Percentiles rank a stretch among this genome's conserved stretches.
Evolutionary conservation across 2,329 filamentous ascomycete species (phyloP).

Genomic region (Epichloe sibirici): DNA sequence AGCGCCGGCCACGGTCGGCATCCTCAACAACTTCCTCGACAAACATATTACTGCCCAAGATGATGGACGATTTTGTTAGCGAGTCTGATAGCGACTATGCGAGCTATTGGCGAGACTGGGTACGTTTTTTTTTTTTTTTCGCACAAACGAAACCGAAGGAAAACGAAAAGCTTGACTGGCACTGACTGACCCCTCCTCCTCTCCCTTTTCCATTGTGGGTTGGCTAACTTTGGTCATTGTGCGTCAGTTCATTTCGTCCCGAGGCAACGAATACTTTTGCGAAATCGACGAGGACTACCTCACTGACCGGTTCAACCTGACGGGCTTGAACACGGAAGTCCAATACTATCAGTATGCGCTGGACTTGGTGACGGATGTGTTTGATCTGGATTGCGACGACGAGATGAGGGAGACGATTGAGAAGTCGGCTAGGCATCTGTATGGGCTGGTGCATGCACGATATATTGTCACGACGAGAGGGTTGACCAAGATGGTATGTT

Average conservation of each 20-base stretch:
- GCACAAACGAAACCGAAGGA: not conserved
- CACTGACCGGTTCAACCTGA: slow-evolving; percentile 95
- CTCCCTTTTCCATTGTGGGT: not conserved
- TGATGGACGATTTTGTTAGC: slow-evolving; percentile 95
- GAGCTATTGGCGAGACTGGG: slow-evolving; percentile 99
- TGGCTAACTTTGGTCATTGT: not conserved
- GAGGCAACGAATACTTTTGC: slow-evolving; percentile 98
- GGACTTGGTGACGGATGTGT: slow-evolving; percentile 94
- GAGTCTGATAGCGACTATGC: slow-evolving; percentile 99
- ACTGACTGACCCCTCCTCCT: not conserved
- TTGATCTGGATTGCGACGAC: slow-evolving; percentile 96
- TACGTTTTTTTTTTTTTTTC: slow-evolving; percentile 31
- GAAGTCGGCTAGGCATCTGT: slow-evolving; percentile 89
- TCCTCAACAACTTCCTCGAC: not conserved
- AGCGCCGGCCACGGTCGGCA: slow-evolving; percentile 2
- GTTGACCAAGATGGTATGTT: slow-evolving; percentile 81
- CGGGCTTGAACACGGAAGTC: slow-evolving; percentile 91
- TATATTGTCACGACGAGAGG: slow-evolving; percentile 96
- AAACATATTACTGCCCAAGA: slow-evolving; percentile 13
- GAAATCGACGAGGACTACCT: slow-evolving; percentile 99
- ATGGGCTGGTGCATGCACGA: slow-evolving; percentile 88
- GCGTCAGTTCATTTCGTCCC: slow-evolving; percentile 83
- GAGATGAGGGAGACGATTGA: slow-evolving; percentile 97
- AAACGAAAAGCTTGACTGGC: not conserved
- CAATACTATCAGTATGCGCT: slow-evolving; percentile 99